Evolutionary conservation across 352 stramenopile genomes (phyloP).

Genomic region (Phytophthora fragariaefolia): DNA sequence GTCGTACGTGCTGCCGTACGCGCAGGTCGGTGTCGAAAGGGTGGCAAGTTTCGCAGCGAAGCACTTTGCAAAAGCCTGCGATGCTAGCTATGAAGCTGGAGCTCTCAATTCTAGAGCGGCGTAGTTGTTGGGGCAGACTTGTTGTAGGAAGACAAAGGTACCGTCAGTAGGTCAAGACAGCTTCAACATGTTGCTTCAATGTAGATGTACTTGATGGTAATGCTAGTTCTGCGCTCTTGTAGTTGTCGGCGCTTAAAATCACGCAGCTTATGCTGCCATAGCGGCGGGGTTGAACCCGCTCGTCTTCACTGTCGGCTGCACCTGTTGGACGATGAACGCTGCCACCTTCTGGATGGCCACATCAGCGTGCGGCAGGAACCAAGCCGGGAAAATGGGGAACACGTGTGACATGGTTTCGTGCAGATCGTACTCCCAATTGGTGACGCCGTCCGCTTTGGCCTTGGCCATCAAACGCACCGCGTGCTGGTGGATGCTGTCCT

Average conservation of each 20-base stretch:
- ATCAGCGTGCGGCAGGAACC: constrained; percentile 44
- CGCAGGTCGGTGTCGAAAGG: constrained; percentile 35
- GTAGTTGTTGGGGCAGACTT: constrained; percentile 4
- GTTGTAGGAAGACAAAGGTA: background rate
- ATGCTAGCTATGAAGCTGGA: background rate
- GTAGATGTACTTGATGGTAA: background rate
- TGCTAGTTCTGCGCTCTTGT: background rate
- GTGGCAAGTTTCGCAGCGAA: constrained; percentile 47
- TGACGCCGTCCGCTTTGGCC: constrained; percentile 40
- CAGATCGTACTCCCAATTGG: constrained; percentile 49
- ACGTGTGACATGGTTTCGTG: constrained; percentile 48
- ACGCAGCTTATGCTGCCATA: constrained; percentile 32
- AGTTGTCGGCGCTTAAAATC: background rate
- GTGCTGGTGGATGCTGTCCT: constrained; percentile 47
- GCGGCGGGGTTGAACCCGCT: constrained; percentile 25
- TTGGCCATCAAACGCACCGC: constrained; percentile 41
- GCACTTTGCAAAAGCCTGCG: constrained; percentile 23
- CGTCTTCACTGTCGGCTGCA: constrained; percentile 29
- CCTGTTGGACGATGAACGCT: constrained; percentile 39
- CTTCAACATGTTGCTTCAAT: constrained; percentile 3
- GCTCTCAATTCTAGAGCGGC: constrained; percentile 6
- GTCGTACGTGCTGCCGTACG: constrained; percentile 46
- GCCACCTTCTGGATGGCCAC: constrained; percentile 40
- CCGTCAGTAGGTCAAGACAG: background rate
- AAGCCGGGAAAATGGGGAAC: constrained; percentile 44